These are phyloP conservation scores for Kokia cookei DNA, from an alignment of 441 rosid species.

Conservation along the genomic window DNA sequence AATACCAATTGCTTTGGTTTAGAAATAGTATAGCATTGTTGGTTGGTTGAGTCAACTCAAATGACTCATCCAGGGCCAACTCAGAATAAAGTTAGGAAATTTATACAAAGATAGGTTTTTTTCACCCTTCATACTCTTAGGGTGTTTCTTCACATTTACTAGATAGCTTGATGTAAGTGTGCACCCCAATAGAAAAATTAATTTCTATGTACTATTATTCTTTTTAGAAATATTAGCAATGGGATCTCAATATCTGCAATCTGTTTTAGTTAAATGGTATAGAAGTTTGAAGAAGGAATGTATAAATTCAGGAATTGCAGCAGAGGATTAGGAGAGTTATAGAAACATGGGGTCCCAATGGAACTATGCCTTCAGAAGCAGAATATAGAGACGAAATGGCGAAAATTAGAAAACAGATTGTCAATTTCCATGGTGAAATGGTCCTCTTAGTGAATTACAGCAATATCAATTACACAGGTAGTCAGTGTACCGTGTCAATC, in stretches of 20 bases:
- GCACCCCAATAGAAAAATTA: not conserved
- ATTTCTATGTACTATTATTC: not conserved
- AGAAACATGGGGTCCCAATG: constrained; percentile 34
- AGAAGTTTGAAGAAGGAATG: not conserved
- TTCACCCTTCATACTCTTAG: not conserved
- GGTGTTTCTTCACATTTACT: not conserved
- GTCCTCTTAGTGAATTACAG: constrained; percentile 78
- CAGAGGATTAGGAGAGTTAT: constrained; percentile 46
- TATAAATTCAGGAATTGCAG: constrained; percentile 45
- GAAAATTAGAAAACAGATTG: constrained; percentile 52
- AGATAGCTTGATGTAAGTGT: not conserved
- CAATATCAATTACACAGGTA: constrained; percentile 80
- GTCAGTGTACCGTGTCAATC: not conserved
- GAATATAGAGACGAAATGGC: constrained; percentile 41
- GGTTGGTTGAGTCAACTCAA: not conserved
- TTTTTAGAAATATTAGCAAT: no score
- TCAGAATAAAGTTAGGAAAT: not conserved
- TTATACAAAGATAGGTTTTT: not conserved
- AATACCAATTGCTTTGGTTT: not conserved
- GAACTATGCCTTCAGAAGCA: constrained; percentile 31
- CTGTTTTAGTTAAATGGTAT: not conserved
- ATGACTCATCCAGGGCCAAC: not conserved
- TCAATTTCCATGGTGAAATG: constrained; percentile 91
- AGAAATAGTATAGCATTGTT: not conserved
- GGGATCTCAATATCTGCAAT: no score